These are phyloP conservation scores for Penicillium coprophilum DNA, from an alignment of 495 filamentous ascomycete genomes.

Conservation along the genomic window DNA sequence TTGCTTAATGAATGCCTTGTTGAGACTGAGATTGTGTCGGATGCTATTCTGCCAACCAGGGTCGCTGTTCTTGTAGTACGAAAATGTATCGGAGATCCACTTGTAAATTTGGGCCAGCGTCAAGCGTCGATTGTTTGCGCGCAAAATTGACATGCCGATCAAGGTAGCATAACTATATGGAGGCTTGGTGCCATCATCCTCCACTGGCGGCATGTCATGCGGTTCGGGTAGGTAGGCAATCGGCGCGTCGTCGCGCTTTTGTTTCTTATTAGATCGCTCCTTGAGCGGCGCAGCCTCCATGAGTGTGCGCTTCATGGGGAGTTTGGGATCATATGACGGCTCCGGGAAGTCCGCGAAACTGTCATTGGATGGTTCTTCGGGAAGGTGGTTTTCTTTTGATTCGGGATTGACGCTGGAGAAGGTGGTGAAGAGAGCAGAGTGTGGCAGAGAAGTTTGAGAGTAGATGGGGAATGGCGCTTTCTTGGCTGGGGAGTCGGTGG, in stretches of 20 bases:
- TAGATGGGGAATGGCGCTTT: conserved; percentile 57
- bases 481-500: conserved; percentile 86
- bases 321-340: conserved; percentile 59
- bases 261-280: conserved; percentile 67
- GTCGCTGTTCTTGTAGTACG: conserved; percentile 78
- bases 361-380: conserved; percentile 48
- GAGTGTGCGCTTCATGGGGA: conserved; percentile 62
- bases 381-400: conserved; percentile 67
- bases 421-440: conserved; percentile 65
- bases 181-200: conserved; percentile 88
- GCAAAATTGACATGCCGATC: conserved; percentile 95
- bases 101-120: conserved; percentile 98
- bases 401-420: conserved; percentile 50
- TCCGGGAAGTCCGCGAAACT: conserved; percentile 53
- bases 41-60: conserved; percentile 99
- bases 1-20: conserved; percentile 96
- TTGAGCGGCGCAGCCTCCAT: conserved; percentile 74
- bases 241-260: conserved; percentile 48
- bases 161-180: conserved; percentile 90
- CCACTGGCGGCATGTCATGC: conserved; percentile 72
- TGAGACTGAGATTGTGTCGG: conserved; percentile 94
- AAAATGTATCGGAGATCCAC: conserved; percentile 94
- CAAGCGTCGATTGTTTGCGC: conserved; percentile 77
- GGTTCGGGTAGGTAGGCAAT: conserved; percentile 62
- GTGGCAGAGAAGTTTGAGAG: conserved; percentile 49